Conservation (phyloP, 1,284 basidiomycete species). For the Ceratobasidium theobromae region DNA sequence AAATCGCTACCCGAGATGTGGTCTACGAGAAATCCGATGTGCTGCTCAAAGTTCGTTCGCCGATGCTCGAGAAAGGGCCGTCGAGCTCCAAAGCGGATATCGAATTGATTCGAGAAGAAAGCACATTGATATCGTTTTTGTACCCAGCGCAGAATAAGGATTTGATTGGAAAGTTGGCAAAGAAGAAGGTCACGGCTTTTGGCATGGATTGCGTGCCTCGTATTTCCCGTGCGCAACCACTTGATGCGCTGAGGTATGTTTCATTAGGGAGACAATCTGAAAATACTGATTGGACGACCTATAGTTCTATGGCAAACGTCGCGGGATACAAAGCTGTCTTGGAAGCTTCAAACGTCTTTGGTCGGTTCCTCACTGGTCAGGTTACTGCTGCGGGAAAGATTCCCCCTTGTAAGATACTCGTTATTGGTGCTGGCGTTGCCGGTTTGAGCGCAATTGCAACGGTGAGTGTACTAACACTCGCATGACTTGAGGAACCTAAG, state of each 20-base stretch:
- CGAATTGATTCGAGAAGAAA: slow-evolving; percentile 61
- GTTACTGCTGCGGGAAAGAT: slow-evolving; percentile 85
- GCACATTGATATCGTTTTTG: slow-evolving; percentile 79
- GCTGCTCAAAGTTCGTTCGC: slow-evolving; percentile 79
- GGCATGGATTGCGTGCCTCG: slow-evolving; percentile 87
- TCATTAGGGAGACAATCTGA: background rate
- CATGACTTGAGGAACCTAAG: background rate
- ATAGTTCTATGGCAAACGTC: slow-evolving; percentile 86
- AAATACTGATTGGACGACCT: background rate
- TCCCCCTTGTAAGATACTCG: slow-evolving; percentile 79
- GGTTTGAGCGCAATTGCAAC: slow-evolving; percentile 83
- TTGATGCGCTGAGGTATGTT: slow-evolving; percentile 76
- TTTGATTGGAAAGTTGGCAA: slow-evolving; percentile 65
- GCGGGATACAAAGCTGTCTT: slow-evolving; percentile 84
- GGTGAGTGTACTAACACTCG: slow-evolving; percentile 45
- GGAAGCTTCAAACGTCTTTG: slow-evolving; percentile 84
- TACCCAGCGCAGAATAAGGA: slow-evolving; percentile 78
- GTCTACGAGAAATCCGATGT: slow-evolving; percentile 68
- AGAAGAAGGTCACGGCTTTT: slow-evolving; percentile 65
- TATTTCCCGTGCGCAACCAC: slow-evolving; percentile 82
- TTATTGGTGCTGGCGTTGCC: slow-evolving; percentile 84
- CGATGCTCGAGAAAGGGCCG: slow-evolving; percentile 47
- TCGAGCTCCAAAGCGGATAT: slow-evolving; percentile 51
- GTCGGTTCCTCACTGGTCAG: slow-evolving; percentile 83
- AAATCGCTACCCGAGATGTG: slow-evolving; percentile 63